Conservation (phyloP, 768 basidiomycete species). For the Kwoniella bestiolae region DNA sequence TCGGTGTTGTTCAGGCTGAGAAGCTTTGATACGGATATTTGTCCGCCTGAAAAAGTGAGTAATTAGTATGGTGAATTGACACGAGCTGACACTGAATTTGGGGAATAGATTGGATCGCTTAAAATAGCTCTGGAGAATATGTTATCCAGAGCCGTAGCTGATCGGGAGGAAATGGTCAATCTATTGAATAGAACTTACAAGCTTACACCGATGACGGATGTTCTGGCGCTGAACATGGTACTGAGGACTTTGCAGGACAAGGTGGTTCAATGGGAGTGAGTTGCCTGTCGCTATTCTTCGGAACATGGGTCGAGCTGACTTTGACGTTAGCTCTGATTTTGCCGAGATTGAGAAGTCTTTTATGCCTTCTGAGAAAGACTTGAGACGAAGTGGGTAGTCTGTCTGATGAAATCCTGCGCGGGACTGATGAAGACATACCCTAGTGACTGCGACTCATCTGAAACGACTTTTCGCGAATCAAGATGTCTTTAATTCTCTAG, state of each 20-base stretch:
- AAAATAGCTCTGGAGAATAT: slow-evolving; percentile 58
- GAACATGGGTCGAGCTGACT: not conserved
- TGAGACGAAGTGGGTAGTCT: slow-evolving; percentile 55
- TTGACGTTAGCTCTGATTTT: slow-evolving; percentile 66
- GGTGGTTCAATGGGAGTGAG: slow-evolving; percentile 88
- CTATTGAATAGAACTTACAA: slow-evolving; percentile 80
- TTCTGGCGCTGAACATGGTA: slow-evolving; percentile 82
- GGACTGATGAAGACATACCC: not conserved
- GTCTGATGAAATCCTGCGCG: not conserved
- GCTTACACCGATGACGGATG: slow-evolving; percentile 79
- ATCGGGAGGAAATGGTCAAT: slow-evolving; percentile 68
- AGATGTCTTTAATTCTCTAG: slow-evolving; percentile 48
- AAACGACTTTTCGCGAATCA: slow-evolving; percentile 58
- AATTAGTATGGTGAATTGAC: too few relatives aligned
- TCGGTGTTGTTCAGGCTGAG: slow-evolving; percentile 59
- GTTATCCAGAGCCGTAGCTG: slow-evolving; percentile 71
- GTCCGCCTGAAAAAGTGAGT: slow-evolving; percentile 52
- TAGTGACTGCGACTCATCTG: slow-evolving; percentile 57
- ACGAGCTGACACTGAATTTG: not conserved
- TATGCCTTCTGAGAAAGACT: slow-evolving; percentile 64
- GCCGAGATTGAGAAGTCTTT: slow-evolving; percentile 67
- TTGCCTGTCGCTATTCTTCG: not conserved
- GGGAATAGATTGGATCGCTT: slow-evolving; percentile 39
- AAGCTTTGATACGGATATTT: slow-evolving; percentile 52
- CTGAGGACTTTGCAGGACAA: slow-evolving; percentile 86